Conservation (phyloP, 495 filamentous ascomycete species). For the Penicillium steckii region DNA sequence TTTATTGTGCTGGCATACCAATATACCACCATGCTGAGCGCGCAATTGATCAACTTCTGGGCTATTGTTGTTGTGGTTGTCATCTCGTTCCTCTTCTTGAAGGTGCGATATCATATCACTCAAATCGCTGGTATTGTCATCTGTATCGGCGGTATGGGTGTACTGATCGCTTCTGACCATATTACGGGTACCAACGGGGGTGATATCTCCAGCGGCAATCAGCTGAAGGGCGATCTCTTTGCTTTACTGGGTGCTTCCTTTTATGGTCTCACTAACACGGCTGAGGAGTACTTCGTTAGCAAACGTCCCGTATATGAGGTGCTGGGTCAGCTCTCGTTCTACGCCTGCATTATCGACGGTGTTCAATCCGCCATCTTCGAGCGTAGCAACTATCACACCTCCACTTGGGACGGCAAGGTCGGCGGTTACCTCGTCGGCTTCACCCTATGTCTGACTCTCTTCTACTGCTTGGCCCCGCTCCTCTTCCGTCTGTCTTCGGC, state of each 20-base stretch:
- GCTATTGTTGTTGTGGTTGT: constrained; percentile 90
- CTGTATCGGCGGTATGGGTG: constrained; percentile 89
- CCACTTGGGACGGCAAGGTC: constrained; percentile 64
- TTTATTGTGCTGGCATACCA: constrained; percentile 93
- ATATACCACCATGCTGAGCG: constrained; percentile 86
- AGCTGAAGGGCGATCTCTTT: constrained; percentile 91
- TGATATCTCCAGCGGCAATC: constrained; percentile 54
- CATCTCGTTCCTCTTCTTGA: constrained; percentile 77
- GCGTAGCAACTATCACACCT: constrained; percentile 63
- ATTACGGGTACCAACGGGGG: constrained; percentile 67
- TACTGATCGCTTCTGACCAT: constrained; percentile 86
- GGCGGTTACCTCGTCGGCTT: constrained; percentile 84
- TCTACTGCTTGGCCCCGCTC: constrained; percentile 85
- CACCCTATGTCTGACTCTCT: constrained; percentile 75
- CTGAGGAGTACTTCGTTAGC: constrained; percentile 89
- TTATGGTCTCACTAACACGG: constrained; percentile 88
- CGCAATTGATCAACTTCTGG: constrained; percentile 98
- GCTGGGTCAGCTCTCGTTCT: constrained; percentile 84
- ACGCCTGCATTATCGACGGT: constrained; percentile 88
- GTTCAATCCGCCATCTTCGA: constrained; percentile 90
- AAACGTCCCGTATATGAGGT: constrained; percentile 91
- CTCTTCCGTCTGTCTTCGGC: constrained; percentile 84
- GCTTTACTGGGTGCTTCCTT: constrained; percentile 83
- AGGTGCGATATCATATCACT: constrained; percentile 81
- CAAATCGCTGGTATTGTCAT: constrained; percentile 85